Conservation (phyloP, 2,329 filamentous ascomycete species). For the Sarocladiaceae sp. region DNA sequence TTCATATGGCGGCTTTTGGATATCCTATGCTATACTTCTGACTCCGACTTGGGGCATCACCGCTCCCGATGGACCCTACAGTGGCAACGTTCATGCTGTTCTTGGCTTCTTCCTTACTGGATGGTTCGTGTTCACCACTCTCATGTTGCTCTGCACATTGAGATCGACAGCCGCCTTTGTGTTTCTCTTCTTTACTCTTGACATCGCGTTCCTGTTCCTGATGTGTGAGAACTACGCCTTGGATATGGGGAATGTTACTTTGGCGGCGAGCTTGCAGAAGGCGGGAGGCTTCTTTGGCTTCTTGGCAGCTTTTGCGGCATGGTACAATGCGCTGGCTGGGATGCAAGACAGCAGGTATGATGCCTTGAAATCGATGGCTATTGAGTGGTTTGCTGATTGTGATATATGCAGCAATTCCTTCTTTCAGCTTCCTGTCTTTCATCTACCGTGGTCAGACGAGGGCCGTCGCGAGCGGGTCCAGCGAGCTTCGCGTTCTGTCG, state of each 20-base stretch:
- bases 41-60: conserved; percentile 62
- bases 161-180: conserved; percentile 77
- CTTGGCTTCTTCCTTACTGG: conserved; percentile 72
- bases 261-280: conserved; percentile 53
- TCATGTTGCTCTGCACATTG: conserved; percentile 70
- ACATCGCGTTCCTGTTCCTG: conserved; percentile 71
- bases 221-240: conserved; percentile 56
- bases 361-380: background rate
- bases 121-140: conserved; percentile 82
- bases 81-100: conserved; percentile 44
- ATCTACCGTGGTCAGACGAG: conserved; percentile 92
- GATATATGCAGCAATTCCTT: conserved; percentile 65
- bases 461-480: conserved; percentile 53
- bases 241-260: conserved; percentile 44
- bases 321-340: conserved; percentile 84
- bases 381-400: background rate
- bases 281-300: conserved; percentile 79
- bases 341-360: conserved; percentile 66
- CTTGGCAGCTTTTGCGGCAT: conserved; percentile 74
- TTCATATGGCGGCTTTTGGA: conserved; percentile 83
- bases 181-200: conserved; percentile 71
- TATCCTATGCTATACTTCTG: conserved; percentile 67
- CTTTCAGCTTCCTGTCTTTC: conserved; percentile 86
- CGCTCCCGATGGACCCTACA: conserved; percentile 40
- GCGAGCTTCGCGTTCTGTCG: conserved; percentile 25